Evolutionary conservation across 108 stramenopile genomes (phyloP), one percentile per base, ranked within the genome.

Genomic region (Cyclotella distinguenda): DNA sequence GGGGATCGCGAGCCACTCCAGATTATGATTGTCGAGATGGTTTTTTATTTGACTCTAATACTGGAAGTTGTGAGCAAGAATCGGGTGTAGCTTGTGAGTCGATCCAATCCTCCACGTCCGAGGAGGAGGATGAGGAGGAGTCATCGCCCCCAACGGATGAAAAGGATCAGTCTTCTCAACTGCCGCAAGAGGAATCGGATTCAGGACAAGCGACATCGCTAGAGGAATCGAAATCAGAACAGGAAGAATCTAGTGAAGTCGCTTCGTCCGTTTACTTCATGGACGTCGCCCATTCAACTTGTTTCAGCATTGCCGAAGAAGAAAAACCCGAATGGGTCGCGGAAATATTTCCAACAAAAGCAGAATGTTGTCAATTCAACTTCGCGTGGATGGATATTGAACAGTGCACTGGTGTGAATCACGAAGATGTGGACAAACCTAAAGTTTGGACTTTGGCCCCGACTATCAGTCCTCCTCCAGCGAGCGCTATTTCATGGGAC

Each of bases 1-100:
- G 25, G 2, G 58, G 58, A 25, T 8, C 34, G 3, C 34, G 35
- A 27, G 27, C 58, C 23, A 59, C 25, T 19, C 38, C 39, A 8
- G 42, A 59, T 26, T 59, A 59, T 27, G 28, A 43, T 43, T 59
- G 58, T 30, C 25, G 27, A 27, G 58, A 59, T 15, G 58, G 58
- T 5, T 59, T 28, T 35, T 19, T 59, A 10, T 59, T 59, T 27
- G 58, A 59, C 44, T 27, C 28, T 1, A 28, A 27, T 11, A 43
- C 58, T 3, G 30, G 42, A 1, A 59, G 43, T 5, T 59, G 58
- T 25, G 18, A 28, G 21, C 58, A 43, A 15, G 40, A 15, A 6
- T 30, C 42, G 8, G 11, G 40, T 11, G 58, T 59, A 21, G 43
- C 6, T 5, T 59, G 58, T 27, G 32, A 59, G 28, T 11, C 58